These are phyloP conservation scores for Chaetomium cochliodes DNA, from an alignment of 495 filamentous ascomycete genomes.

Conservation along the genomic window DNA sequence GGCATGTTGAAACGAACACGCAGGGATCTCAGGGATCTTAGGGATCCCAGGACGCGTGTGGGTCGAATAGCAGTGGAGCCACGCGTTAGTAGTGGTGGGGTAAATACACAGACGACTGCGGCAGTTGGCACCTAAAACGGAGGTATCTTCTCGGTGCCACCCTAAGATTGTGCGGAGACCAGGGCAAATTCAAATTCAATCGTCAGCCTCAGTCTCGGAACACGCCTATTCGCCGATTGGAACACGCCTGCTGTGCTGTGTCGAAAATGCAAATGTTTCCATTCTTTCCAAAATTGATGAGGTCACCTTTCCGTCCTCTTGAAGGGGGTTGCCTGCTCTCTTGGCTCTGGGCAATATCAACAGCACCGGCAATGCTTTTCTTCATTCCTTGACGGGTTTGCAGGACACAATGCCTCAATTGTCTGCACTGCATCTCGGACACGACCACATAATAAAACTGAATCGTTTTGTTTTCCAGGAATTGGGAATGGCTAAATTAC, in stretches of 20 bases:
- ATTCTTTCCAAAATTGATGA: not conserved
- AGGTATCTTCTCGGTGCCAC: not conserved
- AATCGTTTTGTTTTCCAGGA: not conserved
- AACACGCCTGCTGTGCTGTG: too few relatives aligned
- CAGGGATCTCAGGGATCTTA: constrained; percentile 4
- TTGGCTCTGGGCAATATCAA: too few relatives aligned
- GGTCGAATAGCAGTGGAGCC: not conserved
- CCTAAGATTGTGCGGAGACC: not conserved
- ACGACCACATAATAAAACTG: not conserved
- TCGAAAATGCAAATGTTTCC: not conserved
- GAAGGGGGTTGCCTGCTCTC: too few relatives aligned
- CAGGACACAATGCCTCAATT: not conserved
- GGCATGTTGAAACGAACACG: constrained; percentile 35
- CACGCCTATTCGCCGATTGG: not conserved
- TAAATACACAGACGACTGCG: not conserved
- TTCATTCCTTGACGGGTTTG: too few relatives aligned
- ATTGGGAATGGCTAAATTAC: constrained; percentile 4
- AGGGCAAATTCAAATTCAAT: constrained; percentile 5
- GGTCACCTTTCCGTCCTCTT: not conserved
- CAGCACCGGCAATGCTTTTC: too few relatives aligned
- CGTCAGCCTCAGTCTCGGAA: constrained; percentile 10
- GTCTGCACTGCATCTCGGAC: not conserved
- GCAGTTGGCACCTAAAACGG: not conserved
- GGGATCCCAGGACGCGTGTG: constrained; percentile 12
- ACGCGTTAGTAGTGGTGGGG: not conserved